Percentiles rank a stretch among this genome's conserved stretches.
These are phyloP conservation scores for Rubia yunnanensis DNA, from an alignment of 257 asterid species.

Conservation along the genomic window DNA sequence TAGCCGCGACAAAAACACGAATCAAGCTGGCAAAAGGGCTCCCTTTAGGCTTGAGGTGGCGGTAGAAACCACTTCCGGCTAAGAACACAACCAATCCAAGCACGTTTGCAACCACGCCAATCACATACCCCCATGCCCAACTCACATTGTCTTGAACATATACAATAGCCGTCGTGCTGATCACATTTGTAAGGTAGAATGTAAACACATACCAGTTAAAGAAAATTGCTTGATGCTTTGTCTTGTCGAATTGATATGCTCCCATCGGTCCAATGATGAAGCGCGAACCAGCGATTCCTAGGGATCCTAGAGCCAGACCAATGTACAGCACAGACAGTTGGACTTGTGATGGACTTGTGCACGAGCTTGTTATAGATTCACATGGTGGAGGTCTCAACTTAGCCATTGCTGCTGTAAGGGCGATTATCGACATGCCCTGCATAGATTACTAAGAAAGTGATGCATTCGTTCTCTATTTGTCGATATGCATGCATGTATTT, in stretches of 20 bases:
- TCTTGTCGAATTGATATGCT: conserved; percentile 13
- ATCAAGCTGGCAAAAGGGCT: conserved; percentile 49
- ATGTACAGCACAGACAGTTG: conserved; percentile 14
- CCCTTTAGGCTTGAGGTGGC: conserved; percentile 25
- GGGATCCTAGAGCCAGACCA: conserved; percentile 8
- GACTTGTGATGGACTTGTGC: conserved; percentile 7
- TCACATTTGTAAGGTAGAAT: neutral
- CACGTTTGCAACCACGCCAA: conserved; percentile 1
- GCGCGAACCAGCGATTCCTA: conserved; percentile 16
- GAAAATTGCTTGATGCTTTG: conserved; percentile 15
- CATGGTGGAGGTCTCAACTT: conserved; percentile 20
- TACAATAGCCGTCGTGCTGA: conserved; percentile 16
- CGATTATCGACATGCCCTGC: conserved; percentile 1
- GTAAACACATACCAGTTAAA: conserved; percentile 22
- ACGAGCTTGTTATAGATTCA: neutral
- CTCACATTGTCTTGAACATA: conserved; percentile 20
- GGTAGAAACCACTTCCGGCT: conserved; percentile 15
- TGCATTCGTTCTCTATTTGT: too few species aligned
- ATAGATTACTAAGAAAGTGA: too few species aligned
- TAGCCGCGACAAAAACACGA: conserved; percentile 34
- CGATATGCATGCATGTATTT: too few species aligned
- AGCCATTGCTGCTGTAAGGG: conserved; percentile 5
- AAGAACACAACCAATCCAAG: conserved; percentile 17
- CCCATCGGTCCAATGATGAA: conserved; percentile 19
- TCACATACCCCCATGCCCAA: conserved; percentile 17